phyloP scores from a whole-genome alignment of 805 yeast species.

The Pichia ethanolica region DNA sequence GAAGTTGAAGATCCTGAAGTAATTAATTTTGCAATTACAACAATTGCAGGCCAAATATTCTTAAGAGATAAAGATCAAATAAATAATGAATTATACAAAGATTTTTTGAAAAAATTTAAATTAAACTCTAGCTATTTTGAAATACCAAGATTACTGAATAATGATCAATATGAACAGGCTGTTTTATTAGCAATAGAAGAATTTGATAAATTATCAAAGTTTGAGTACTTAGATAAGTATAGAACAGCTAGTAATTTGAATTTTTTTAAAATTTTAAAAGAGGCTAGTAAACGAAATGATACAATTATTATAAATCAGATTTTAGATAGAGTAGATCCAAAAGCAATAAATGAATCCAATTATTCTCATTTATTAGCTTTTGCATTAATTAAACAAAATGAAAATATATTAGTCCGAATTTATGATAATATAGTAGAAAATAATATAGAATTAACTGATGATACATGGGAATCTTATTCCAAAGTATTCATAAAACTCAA shows the following conservation, averaged over 20 bases:
- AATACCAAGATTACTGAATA: slow-evolving; percentile 12
- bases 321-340: background rate
- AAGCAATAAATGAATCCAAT: slow-evolving; percentile 6
- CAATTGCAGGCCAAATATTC: slow-evolving; percentile 12
- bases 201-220: background rate
- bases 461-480: slow-evolving; percentile 2
- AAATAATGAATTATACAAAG: slow-evolving; percentile 11
- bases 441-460: background rate
- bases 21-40: slow-evolving; percentile 6
- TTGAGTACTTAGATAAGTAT: background rate
- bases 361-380: slow-evolving; percentile 10
- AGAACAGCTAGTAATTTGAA: slow-evolving; percentile 5
- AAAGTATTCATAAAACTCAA: slow-evolving; percentile 6
- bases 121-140: slow-evolving; percentile 14
- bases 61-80: slow-evolving; percentile 6
- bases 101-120: slow-evolving; percentile 2
- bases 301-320: slow-evolving; percentile 12
- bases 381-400: slow-evolving; percentile 8
- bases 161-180: slow-evolving; percentile 21
- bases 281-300: slow-evolving; percentile 19
- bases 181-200: slow-evolving; percentile 6
- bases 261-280: slow-evolving; percentile 12
- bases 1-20: background rate
- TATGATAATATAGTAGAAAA: background rate
- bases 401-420: background rate